phyloP scores from a whole-genome alignment of 257 asterid species.

The Scutellaria baicalensis region DNA sequence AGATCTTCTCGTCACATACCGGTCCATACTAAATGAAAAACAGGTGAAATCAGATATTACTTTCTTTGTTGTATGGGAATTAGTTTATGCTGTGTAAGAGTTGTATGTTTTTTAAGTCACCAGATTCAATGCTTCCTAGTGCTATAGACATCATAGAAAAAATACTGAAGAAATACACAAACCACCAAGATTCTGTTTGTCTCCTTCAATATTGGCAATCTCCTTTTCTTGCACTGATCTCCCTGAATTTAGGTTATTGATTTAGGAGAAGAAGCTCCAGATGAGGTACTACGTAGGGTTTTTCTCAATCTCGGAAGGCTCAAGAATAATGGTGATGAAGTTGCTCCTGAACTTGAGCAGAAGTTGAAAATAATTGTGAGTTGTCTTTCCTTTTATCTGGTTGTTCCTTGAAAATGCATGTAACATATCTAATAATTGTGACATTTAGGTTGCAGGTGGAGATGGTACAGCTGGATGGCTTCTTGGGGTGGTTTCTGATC shows the following conservation, averaged over 20 bases:
- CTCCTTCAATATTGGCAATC: background rate
- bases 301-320: constrained; percentile 58
- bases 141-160: background rate
- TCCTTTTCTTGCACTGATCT: background rate
- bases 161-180: background rate
- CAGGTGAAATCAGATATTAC: constrained; percentile 45
- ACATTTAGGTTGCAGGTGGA: constrained; percentile 87
- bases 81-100: constrained; percentile 11
- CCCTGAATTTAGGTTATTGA: constrained; percentile 60
- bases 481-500: constrained; percentile 94
- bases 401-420: background rate
- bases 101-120: constrained; percentile 21
- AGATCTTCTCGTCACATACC: constrained; percentile 62
- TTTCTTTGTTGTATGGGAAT: background rate
- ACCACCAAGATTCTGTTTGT: background rate
- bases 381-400: background rate
- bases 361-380: constrained; percentile 77
- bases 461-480: constrained; percentile 99
- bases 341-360: constrained; percentile 44
- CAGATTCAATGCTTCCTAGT: background rate
- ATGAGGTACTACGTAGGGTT: constrained; percentile 44
- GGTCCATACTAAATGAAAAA: constrained; percentile 54
- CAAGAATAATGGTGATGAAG: constrained; percentile 52
- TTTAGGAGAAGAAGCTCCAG: constrained; percentile 82
- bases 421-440: constrained; percentile 4